Evolutionary conservation across 129 eudicot genomes (phyloP).

Genomic region (Escallonia herrerae): DNA sequence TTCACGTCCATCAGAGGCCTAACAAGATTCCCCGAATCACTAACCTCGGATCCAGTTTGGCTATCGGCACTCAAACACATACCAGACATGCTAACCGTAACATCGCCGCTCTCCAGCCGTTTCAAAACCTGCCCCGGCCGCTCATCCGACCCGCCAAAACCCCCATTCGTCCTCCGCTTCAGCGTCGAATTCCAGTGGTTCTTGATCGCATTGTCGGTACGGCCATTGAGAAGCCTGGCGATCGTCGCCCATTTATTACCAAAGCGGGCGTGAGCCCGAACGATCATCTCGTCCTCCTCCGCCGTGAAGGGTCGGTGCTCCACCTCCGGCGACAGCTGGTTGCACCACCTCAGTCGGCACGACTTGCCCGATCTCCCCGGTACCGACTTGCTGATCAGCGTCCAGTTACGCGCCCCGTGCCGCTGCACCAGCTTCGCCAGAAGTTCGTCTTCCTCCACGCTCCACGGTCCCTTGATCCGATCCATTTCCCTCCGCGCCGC

Average conservation of each 20-base stretch:
- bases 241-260: slow-evolving; percentile 22
- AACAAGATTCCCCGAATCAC: background rate
- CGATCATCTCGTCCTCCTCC: slow-evolving; percentile 8
- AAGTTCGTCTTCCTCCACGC: slow-evolving; percentile 14
- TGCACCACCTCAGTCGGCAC: slow-evolving; percentile 18
- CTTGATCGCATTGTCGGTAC: slow-evolving; percentile 19
- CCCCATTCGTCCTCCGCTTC: slow-evolving; percentile 11
- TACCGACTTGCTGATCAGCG: slow-evolving; percentile 13
- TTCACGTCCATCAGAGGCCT: background rate
- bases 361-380: slow-evolving; percentile 22
- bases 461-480: slow-evolving; percentile 21
- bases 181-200: slow-evolving; percentile 22
- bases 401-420: slow-evolving; percentile 17
- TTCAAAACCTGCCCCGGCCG: background rate
- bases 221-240: slow-evolving; percentile 9
- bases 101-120: background rate
- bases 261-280: slow-evolving; percentile 9
- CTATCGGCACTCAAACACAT: background rate
- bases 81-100: background rate
- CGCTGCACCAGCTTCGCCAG: slow-evolving; percentile 2
- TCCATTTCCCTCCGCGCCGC: background rate
- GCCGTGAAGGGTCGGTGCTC: slow-evolving; percentile 16
- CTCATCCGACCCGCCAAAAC: background rate
- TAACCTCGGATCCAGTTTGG: slow-evolving; percentile 8
- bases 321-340: slow-evolving; percentile 21